Evolutionary conservation across 805 yeast genomes (phyloP).

Genomic region (Yamadazyma laniorum): DNA sequence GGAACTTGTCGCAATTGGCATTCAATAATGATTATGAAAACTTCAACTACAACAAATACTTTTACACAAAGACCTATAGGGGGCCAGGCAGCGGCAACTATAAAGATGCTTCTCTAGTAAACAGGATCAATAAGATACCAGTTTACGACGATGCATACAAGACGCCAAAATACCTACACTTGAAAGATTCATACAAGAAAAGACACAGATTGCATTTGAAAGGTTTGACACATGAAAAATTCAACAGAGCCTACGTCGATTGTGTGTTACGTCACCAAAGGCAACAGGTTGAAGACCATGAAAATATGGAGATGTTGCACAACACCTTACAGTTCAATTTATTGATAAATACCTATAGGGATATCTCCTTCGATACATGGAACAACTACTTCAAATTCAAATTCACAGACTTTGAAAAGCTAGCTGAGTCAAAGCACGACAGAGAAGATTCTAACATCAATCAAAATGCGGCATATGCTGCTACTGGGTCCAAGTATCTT

Average conservation of each 20-base stretch:
- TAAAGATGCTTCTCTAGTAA: slow-evolving; percentile 43
- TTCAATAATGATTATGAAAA: slow-evolving; percentile 37
- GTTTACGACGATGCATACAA: not conserved
- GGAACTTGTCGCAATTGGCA: slow-evolving; percentile 34
- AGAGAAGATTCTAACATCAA: not conserved
- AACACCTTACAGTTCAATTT: slow-evolving; percentile 41
- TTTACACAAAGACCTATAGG: slow-evolving; percentile 38
- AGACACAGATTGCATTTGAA: slow-evolving; percentile 28
- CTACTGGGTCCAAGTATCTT: slow-evolving; percentile 14
- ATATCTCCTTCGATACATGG: slow-evolving; percentile 41
- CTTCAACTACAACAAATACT: slow-evolving; percentile 35
- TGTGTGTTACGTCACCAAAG: slow-evolving; percentile 28
- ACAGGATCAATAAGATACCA: slow-evolving; percentile 37
- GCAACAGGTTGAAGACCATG: slow-evolving; percentile 32
- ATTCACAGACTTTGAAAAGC: slow-evolving; percentile 38
- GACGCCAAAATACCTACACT: slow-evolving; percentile 15
- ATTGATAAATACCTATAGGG: slow-evolving; percentile 38
- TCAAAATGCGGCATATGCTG: slow-evolving; percentile 1
- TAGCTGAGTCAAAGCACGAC: slow-evolving; percentile 11
- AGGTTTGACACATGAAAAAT: slow-evolving; percentile 37
- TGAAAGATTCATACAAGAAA: slow-evolving; percentile 13
- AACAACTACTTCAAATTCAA: slow-evolving; percentile 37
- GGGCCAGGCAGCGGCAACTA: slow-evolving; percentile 48
- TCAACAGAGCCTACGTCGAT: slow-evolving; percentile 30
- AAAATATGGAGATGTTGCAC: slow-evolving; percentile 44